Evolutionary conservation across 805 yeast species (phyloP), one percentile per base, ranked within the genome.

Genomic region (Wickerhamiella cacticola): DNA sequence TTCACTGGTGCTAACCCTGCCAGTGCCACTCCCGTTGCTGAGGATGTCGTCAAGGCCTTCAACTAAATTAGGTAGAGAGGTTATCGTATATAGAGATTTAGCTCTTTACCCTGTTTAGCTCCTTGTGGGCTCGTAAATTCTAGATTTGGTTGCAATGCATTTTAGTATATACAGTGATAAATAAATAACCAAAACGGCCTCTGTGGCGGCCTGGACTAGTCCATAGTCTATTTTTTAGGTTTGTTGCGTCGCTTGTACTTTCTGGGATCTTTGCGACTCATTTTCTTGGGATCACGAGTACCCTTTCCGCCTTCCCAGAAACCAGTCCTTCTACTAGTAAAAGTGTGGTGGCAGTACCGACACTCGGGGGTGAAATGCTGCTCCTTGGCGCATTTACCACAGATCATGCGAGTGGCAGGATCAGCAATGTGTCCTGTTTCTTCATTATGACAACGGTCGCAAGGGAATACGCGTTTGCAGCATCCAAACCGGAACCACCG

Each of bases 1-100:
- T 75, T 79, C 35, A 73, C 82, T n/a, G 85, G 85, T 41, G 74
- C 72, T 21, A 79, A 79, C 64, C 84, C 84, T 19, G 75, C 73
- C 16, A 69, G 76, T 40, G 79, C 80, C 10, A 49, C 56, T 10
- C 66, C 70, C 5, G 70, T 77, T 38, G 80, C 80, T 33, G 60
- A 59, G 46, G 66, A 64, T 50, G 67, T 69, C 22, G 49, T 68
- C 16, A 52, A 53, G 18, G 61, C 55, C 16, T 54, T 56, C 33
- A 49, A 52, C 16, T 34, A 31, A 31, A 6, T 13, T 7, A 25
- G 28, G 9, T 7, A 25, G 28, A 25, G 28, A 25, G 10, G 28
- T 25, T 25, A 25, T 25, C 28, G n/a, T n/a, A n/a, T n/a, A n/a
- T n/a, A n/a, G n/a, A n/a, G n/a, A n/a, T n/a, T n/a, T n/a, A n/a